phyloP scores from a whole-genome alignment of 371 early-diverging fungal genomes.

The Mortierella sp. region DNA sequence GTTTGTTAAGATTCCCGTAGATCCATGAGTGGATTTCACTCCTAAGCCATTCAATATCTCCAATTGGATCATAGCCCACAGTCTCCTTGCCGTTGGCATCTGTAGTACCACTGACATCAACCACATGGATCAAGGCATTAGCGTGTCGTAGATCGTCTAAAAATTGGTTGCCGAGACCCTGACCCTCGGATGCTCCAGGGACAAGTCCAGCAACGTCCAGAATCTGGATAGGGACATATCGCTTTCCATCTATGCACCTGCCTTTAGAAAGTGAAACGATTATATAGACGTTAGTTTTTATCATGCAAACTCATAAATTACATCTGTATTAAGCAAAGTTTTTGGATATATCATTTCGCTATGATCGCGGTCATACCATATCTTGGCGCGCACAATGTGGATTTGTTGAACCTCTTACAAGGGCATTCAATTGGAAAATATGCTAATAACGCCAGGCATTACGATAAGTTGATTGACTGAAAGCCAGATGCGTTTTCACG shows the following conservation, averaged over 20 bases:
- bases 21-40: constrained; percentile 82
- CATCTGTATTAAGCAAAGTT: background rate
- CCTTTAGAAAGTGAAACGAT: constrained; percentile 45
- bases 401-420: constrained; percentile 69
- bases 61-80: constrained; percentile 82
- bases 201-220: constrained; percentile 88
- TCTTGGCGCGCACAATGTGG: constrained; percentile 72
- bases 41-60: constrained; percentile 86
- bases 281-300: background rate
- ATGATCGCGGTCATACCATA: constrained; percentile 63
- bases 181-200: constrained; percentile 83
- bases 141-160: constrained; percentile 84
- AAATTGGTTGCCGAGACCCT: constrained; percentile 83
- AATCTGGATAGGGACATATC: constrained; percentile 81
- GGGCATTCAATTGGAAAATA: constrained; percentile 81
- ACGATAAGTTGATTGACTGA: background rate
- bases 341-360: background rate
- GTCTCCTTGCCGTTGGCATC: constrained; percentile 83
- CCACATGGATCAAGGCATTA: constrained; percentile 83
- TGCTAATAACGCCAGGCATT: constrained; percentile 49
- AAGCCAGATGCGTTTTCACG: background rate
- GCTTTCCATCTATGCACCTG: constrained; percentile 72
- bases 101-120: constrained; percentile 86
- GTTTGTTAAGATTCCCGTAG: constrained; percentile 73
- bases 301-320: background rate